These are phyloP conservation scores for Lanmaoa pseudosensibilis DNA, from an alignment of 768 basidiomycete species.

Conservation along the genomic window DNA sequence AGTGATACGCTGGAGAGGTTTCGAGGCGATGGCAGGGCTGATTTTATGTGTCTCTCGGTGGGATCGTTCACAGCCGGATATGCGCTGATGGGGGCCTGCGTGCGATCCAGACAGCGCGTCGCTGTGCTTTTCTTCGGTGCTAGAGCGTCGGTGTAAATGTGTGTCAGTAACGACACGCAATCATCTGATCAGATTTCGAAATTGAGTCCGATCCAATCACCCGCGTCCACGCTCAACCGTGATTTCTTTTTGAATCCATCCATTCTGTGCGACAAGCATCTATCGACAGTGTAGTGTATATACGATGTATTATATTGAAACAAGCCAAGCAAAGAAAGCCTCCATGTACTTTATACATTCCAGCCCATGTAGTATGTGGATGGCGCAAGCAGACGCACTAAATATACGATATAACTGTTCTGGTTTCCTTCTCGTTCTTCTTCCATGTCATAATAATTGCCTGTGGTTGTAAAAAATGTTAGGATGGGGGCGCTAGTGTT, in stretches of 20 bases:
- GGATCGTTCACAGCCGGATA: not conserved
- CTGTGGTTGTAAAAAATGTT: not conserved
- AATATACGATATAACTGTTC: constrained; percentile 12
- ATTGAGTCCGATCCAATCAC: too few relatives aligned
- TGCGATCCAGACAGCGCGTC: not conserved
- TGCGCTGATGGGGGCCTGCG: not conserved
- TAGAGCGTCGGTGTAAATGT: not conserved
- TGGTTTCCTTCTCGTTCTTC: not conserved
- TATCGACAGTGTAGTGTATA: too few relatives aligned
- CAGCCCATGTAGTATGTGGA: constrained; percentile 2
- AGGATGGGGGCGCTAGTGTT: not conserved
- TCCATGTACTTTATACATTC: constrained; percentile 1
- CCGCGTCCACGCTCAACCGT: too few relatives aligned
- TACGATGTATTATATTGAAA: not conserved
- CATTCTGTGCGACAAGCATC: not conserved
- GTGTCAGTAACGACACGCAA: not conserved
- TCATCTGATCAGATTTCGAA: not conserved
- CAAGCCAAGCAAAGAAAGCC: not conserved
- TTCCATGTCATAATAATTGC: constrained; percentile 1
- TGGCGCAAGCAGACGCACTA: constrained; percentile 1
- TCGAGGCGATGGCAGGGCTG: not conserved
- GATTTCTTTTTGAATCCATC: not conserved
- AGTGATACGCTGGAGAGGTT: not conserved
- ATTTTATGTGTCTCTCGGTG: not conserved
- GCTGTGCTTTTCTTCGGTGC: not conserved